Base-by-base conservation (phyloP, 148 eudicot genomes). In the Camellia lanceoleosa region DNA sequence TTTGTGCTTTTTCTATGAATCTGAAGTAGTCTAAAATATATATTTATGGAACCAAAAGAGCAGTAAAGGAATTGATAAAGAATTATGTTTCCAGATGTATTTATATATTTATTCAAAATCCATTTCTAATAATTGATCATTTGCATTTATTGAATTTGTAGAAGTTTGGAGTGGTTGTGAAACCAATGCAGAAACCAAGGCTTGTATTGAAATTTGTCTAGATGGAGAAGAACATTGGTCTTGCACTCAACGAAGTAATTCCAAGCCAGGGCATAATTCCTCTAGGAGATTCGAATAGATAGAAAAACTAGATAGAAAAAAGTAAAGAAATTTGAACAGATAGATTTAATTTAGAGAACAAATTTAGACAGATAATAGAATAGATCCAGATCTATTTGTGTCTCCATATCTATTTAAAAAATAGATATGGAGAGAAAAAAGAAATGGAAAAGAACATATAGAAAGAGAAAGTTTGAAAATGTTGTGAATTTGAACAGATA, bases 141-240 rank as follows among this genome's bases (percentile, higher is more conserved):
- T 70, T 69, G 44, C 49, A 52, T 66, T 43, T 78, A 2, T 12
- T 72, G 75, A 76, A 19, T 46, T 61, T 68, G 69, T 60, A 92
- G 97, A 96, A 89, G 87, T 89, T 89, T 19, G 71, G 86, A 75
- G 93, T 92, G 80, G 92, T 77, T 47, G 97, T 89, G 78, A 91
- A 91, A 85, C 89, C 98, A 80, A 83, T 79, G 83, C 95, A 91
- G 60, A 92, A 89, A 79, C 90, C 98, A 9, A 87, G 97, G 85
- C 85, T 96, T 68, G 99, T 92, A 54, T 74, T 93, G 91, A 96
- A 92, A 73, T 93, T 96, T 87, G 85, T 93, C 5, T 96, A 98
- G 99, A 91, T 96, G 98, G 97, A 96, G 84, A 96, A 96, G 85
- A 96, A 93, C 88, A 89, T 96, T 3, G 99, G 99, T 55, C 79